phyloP scores from a whole-genome alignment of 257 asterid genomes.

The Primulina eburnea region DNA sequence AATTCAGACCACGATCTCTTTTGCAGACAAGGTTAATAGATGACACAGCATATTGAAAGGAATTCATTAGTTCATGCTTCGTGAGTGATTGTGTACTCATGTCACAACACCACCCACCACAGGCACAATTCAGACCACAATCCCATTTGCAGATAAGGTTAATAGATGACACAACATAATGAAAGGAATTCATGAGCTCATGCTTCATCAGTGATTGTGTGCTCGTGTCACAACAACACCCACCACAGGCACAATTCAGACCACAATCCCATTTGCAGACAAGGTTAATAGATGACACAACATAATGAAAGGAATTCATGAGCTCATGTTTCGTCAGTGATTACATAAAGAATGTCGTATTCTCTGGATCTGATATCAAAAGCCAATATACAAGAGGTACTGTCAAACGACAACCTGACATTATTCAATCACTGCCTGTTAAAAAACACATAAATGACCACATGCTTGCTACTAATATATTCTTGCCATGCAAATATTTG shows the following conservation, averaged over 20 bases:
- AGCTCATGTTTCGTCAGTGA: neutral
- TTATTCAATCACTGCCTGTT: neutral
- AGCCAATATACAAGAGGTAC: conserved; percentile 2
- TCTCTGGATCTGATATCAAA: conserved; percentile 7
- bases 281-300: conserved; percentile 12
- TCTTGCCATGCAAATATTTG: neutral
- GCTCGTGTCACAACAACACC: too few species aligned
- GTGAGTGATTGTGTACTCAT: too few species aligned
- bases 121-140: too few species aligned
- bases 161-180: conserved; percentile 7
- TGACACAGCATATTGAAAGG: neutral
- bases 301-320: conserved; percentile 2
- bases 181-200: conserved; percentile 8
- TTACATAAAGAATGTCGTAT: neutral
- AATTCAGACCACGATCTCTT: too few species aligned
- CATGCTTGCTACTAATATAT: neutral
- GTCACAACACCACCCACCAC: too few species aligned
- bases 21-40: conserved; percentile 11
- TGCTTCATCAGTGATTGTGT: neutral
- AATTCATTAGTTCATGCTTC: conserved; percentile 5
- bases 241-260: too few species aligned
- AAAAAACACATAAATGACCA: conserved; percentile 5
- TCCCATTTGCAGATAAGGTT: neutral
- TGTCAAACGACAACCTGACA: neutral
- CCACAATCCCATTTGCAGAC: too few species aligned